Evolutionary conservation across 345 rosid genomes (phyloP), one percentile per base, ranked within the genome.

Genomic region (Sapria himalayana): DNA sequence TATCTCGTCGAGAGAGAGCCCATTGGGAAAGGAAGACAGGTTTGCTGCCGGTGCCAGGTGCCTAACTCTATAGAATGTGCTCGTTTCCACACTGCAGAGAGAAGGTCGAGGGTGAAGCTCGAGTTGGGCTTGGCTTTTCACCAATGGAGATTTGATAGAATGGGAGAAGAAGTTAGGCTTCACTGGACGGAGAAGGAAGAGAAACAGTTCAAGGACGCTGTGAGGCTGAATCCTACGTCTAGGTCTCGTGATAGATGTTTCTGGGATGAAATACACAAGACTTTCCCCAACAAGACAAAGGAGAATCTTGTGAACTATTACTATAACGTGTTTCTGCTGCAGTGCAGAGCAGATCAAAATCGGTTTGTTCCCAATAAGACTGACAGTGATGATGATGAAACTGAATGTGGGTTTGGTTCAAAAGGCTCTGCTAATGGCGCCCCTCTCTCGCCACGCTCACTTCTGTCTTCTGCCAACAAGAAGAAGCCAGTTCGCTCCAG

Each of bases 11-110:
- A 89, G 67, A 59, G 85, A 55, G 91, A 76, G 47, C 86, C 65
- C 1, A 79, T 89, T 24, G 98, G 98, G 22, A 82, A 67, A 61
- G 94, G 91, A 55, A 76, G 94, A 49, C 65, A 61, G 46, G 81
- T 74, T 45, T 46, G 64, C 37, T 82, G 98, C 54, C 84, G 98
- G 37, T 89, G 98, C 49, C 56, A 50, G 20, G 35, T 45, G 49
- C 72, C 41, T 37, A 74, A 62, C 47, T 89, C 98, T 41, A 3
- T 52, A 5, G 76, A 69, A 49, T 89, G 98, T 46, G 70, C 79
- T 25, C 70, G 72, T 45, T 89, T 76, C 66, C 98, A 89, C 32
- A 49, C 60, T 25, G 27, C 55, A 13, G 66, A 70, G 61, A 72
- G 66, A 43, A 63, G 57, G 45, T 37, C 32, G 47, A 74, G 58